Evolutionary conservation across 2,329 filamentous ascomycete species (phyloP), one percentile per base, ranked within the genome.

Genomic region (Furcasterigmium furcatum): DNA sequence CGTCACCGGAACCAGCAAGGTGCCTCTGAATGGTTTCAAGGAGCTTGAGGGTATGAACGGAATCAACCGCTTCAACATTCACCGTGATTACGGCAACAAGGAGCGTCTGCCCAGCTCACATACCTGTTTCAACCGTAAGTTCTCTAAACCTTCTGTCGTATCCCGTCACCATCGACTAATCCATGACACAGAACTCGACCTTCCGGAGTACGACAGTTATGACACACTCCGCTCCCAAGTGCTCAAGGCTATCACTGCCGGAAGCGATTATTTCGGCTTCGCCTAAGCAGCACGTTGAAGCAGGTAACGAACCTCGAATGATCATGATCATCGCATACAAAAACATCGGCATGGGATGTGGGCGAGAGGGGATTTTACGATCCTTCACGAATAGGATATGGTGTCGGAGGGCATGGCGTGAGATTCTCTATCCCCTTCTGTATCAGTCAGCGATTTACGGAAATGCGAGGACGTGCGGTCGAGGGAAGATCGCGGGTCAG

Each of bases 31-130:
- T 58, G 94, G 94, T 12, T 99, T 99, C 79, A 96, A 96, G 72
- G 94, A 99, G 67, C 80, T 99, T 7, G 95, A 99, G 72, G 95
- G 94, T 55, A 99, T 99, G 94, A 97, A 99, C 62, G 94, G 94
- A 32, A 85, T 97, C 65, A 96, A 88, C 67, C 85, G 90, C 54
- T 99, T 99, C 83, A 99, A 97, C 66, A 97, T 99, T 52, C 94
- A 99, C 64, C 90, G 94, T 53, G 94, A 97, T 68, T 96, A 95
- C 69, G 91, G 92, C 58, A 92, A 87, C 74, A 97, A 96, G 70
- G 89, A 96, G 62, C 87, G 94, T 55, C 78, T 99, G 53, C 94
- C 94, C 46, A 95, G 89, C 58, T 96, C 91, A 58, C 95, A 99
- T 68, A 99, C 94, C 52, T 99, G 94, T 76, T 99, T 99, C 73